Evolutionary conservation across 2,329 filamentous ascomycete genomes (phyloP).

Genomic region (Arachnomyces sp.): DNA sequence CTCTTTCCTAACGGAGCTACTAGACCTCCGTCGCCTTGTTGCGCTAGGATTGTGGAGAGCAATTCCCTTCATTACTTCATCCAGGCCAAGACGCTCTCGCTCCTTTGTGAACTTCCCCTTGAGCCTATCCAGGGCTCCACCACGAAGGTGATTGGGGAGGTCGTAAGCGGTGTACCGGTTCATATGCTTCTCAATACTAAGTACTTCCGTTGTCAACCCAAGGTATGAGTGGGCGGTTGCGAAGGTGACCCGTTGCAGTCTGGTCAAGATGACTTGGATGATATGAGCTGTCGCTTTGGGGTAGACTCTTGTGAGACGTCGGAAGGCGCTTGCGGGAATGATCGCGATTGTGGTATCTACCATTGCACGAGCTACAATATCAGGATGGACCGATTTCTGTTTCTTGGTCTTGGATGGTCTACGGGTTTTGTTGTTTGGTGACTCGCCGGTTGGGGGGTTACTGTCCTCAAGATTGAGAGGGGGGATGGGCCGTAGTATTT

Average conservation of each 20-base stretch:
- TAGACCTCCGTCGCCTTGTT: constrained; percentile 61
- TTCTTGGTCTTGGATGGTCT: constrained; percentile 31
- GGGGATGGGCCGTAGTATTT: constrained; percentile 55
- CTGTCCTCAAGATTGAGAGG: constrained; percentile 54
- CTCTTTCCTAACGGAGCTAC: constrained; percentile 68
- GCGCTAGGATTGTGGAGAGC: constrained; percentile 75
- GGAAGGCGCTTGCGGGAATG: constrained; percentile 92
- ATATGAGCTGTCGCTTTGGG: constrained; percentile 96
- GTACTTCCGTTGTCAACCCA: constrained; percentile 80
- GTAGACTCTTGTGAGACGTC: constrained; percentile 83
- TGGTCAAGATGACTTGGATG: constrained; percentile 90
- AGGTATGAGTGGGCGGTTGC: constrained; percentile 92
- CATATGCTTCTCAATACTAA: constrained; percentile 90
- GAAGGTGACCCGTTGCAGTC: constrained; percentile 88
- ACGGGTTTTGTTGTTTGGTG: constrained; percentile 18
- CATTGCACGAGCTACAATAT: constrained; percentile 91
- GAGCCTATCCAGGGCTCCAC: constrained; percentile 69
- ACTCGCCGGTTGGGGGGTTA: constrained; percentile 14
- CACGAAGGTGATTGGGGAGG: constrained; percentile 80
- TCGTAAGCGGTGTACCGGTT: constrained; percentile 86
- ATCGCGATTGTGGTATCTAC: constrained; percentile 97
- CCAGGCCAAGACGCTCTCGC: constrained; percentile 67
- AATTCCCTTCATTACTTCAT: constrained; percentile 84
- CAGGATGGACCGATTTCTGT: constrained; percentile 76
- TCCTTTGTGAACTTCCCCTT: constrained; percentile 91